A percentile compares a stretch with the other conserved stretches of the same genome.
These are phyloP conservation scores for Xylariaceae sp. DNA, from an alignment of 2,329 filamentous ascomycete genomes.

Conservation along the genomic window DNA sequence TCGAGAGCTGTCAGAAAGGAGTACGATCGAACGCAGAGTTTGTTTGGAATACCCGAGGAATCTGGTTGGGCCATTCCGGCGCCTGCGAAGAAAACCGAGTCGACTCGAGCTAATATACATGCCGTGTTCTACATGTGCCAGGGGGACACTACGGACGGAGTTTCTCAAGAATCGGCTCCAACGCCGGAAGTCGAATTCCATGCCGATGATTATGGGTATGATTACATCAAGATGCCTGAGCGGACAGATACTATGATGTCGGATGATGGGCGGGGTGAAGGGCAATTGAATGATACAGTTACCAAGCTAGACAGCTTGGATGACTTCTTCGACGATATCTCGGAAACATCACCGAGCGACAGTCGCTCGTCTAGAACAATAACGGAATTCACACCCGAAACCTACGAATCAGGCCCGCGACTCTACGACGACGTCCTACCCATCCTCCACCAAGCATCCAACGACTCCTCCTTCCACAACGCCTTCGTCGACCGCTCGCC, in stretches of 20 bases:
- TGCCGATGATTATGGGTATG: constrained; percentile 77
- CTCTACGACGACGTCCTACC: constrained; percentile 90
- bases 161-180: constrained; percentile 53
- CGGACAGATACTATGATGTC: constrained; percentile 90
- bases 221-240: constrained; percentile 67
- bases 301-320: constrained; percentile 73
- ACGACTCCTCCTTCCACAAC: constrained; percentile 78
- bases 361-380: constrained; percentile 57
- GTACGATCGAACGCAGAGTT: constrained; percentile 86
- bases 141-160: constrained; percentile 54
- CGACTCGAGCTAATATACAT: constrained; percentile 87
- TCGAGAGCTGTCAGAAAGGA: constrained; percentile 85
- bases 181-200: constrained; percentile 92
- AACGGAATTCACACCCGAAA: constrained; percentile 59
- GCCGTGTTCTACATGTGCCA: constrained; percentile 94
- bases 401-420: constrained; percentile 69
- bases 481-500: constrained; percentile 73
- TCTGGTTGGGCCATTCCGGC: constrained; percentile 95
- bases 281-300: constrained; percentile 76
- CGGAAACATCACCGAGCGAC: constrained; percentile 55
- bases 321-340: constrained; percentile 72
- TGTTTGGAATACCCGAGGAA: constrained; percentile 94
- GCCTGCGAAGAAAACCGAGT: constrained; percentile 81
- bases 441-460: constrained; percentile 80
- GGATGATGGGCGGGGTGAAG: constrained; percentile 68